Percentiles rank a stretch among this genome's conserved stretches.
Conservation (phyloP, 352 stramenopile species). For the Achlya hypogyna region DNA sequence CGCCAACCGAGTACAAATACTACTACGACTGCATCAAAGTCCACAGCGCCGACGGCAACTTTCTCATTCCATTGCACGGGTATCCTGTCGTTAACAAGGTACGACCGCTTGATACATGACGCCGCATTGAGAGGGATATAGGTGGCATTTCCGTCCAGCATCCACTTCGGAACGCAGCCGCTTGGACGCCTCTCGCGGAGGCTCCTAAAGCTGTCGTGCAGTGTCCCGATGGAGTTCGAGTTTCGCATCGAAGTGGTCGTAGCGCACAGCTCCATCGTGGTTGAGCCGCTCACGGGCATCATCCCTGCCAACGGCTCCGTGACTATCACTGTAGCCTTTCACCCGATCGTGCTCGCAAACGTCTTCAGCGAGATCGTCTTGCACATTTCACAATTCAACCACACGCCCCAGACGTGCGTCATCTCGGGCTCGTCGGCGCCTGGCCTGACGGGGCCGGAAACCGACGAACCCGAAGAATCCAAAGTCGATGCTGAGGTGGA, state of each 20-base stretch:
- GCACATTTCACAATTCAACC: constrained; percentile 68
- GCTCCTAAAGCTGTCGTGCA: constrained; percentile 45
- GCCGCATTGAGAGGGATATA: background rate
- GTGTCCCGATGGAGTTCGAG: constrained; percentile 84
- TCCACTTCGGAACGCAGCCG: constrained; percentile 75
- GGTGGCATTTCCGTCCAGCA: constrained; percentile 44
- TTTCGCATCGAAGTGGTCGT: constrained; percentile 61
- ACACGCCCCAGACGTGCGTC: constrained; percentile 48
- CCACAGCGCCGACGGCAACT: constrained; percentile 48
- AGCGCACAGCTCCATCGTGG: constrained; percentile 60
- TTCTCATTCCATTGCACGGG: constrained; percentile 73
- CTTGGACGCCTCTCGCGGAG: constrained; percentile 35
- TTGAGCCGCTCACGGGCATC: constrained; percentile 56
- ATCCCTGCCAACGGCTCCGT: constrained; percentile 61
- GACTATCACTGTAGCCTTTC: constrained; percentile 68
- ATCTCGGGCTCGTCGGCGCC: constrained; percentile 54
- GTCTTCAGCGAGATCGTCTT: constrained; percentile 56
- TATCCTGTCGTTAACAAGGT: constrained; percentile 82
- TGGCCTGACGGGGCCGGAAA: constrained; percentile 2
- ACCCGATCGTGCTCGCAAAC: constrained; percentile 51
- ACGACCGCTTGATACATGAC: too few relatives aligned
- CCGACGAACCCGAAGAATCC: background rate
- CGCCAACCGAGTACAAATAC: constrained; percentile 66
- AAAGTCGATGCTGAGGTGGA: background rate
- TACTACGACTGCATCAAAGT: constrained; percentile 85